These are phyloP conservation scores for Globisporangium okanoganense DNA, from an alignment of 352 stramenopile genomes.

Conservation along the genomic window DNA sequence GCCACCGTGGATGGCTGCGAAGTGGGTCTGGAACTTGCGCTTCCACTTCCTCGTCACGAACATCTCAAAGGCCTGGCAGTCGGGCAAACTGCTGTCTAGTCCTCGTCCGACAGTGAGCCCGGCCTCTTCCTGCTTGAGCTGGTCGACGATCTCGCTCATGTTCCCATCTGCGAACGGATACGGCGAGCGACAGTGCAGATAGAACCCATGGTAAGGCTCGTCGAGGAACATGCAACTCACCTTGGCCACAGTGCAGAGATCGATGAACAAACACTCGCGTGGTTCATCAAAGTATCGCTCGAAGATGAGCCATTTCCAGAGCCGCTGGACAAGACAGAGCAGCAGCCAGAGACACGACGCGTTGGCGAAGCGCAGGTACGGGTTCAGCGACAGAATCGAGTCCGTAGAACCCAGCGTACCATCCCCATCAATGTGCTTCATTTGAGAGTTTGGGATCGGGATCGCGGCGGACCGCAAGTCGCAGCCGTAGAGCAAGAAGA, in stretches of 20 bases:
- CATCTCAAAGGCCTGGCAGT: conserved; percentile 92
- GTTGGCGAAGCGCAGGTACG: conserved; percentile 89
- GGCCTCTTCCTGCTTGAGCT: conserved; percentile 89
- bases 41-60: conserved; percentile 88
- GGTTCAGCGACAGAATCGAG: conserved; percentile 57
- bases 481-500: conserved; percentile 87
- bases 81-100: conserved; percentile 71
- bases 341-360: conserved; percentile 83
- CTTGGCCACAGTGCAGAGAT: conserved; percentile 94
- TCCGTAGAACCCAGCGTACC: conserved; percentile 39
- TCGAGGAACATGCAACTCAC: conserved; percentile 90
- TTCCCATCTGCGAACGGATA: conserved; percentile 91
- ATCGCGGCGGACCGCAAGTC: conserved; percentile 45
- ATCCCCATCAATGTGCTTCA: conserved; percentile 38
- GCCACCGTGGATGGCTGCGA: conserved; percentile 31
- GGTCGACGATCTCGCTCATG: conserved; percentile 90
- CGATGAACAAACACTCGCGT: conserved; percentile 82
- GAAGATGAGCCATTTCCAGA: conserved; percentile 91
- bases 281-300: conserved; percentile 72
- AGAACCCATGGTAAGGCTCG: conserved; percentile 92
- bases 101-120: conserved; percentile 83
- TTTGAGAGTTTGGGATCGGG: conserved; percentile 53
- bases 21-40: conserved; percentile 71
- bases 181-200: conserved; percentile 92
- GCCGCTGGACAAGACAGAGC: conserved; percentile 61